phyloP scores from a whole-genome alignment of 2,329 filamentous ascomycete species.

The Hawksworthiomyces lignivorus region DNA sequence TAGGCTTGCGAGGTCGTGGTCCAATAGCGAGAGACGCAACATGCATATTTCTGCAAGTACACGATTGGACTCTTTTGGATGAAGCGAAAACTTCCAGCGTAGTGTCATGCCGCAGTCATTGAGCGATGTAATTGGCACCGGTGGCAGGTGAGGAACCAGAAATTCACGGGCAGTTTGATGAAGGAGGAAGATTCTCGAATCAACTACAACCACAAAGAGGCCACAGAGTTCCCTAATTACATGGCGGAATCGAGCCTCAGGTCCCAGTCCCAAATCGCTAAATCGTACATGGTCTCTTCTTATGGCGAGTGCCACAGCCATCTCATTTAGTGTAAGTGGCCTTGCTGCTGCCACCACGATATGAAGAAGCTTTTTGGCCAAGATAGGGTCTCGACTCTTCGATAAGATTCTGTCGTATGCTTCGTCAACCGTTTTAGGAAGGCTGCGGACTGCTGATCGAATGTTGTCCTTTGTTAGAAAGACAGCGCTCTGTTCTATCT shows the following conservation, averaged over 20 bases:
- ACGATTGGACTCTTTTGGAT: slow-evolving; percentile 1
- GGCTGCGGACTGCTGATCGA: too few species aligned
- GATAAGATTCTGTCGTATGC: too few species aligned
- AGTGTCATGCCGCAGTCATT: background rate
- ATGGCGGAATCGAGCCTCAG: slow-evolving; percentile 12
- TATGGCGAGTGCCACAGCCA: slow-evolving; percentile 22
- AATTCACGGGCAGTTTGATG: slow-evolving; percentile 34
- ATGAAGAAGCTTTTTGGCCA: slow-evolving; percentile 25
- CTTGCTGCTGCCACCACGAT: slow-evolving; percentile 26
- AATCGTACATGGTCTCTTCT: slow-evolving; percentile 6
- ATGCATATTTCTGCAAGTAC: background rate
- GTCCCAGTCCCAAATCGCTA: slow-evolving; percentile 13
- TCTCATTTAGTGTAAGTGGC: slow-evolving; percentile 27
- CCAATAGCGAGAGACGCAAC: too few species aligned
- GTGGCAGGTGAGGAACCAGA: too few species aligned
- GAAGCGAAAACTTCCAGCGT: slow-evolving; percentile 1
- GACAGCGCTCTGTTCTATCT: too few species aligned
- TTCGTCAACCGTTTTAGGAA: too few species aligned
- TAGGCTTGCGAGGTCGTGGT: too few species aligned
- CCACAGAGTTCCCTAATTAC: slow-evolving; percentile 25
- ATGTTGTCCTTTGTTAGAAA: too few species aligned
- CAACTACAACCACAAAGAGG: slow-evolving; percentile 27
- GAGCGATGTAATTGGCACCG: too few species aligned
- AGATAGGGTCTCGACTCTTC: too few species aligned
- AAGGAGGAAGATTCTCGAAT: slow-evolving; percentile 27